Percentiles rank a stretch among this genome's conserved stretches.
Conservation (phyloP, 495 filamentous ascomycete species). For the Podospora pseudoanserina region DNA sequence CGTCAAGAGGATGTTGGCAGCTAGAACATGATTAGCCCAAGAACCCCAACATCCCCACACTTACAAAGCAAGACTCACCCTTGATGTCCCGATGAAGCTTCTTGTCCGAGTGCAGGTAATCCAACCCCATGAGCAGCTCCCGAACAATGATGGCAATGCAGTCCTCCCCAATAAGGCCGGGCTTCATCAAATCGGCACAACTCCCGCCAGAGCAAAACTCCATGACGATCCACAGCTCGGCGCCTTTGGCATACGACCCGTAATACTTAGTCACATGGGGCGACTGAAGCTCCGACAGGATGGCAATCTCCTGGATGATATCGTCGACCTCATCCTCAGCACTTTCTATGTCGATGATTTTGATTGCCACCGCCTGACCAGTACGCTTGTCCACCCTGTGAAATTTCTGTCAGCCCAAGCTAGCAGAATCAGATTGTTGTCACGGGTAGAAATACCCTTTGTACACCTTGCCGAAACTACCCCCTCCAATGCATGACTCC, state of each 20-base stretch:
- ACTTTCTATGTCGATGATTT: conserved; percentile 96
- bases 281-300: conserved; percentile 89
- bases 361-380: conserved; percentile 86
- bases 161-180: conserved; percentile 84
- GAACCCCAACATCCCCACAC: background rate
- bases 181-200: conserved; percentile 87
- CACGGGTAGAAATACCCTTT: conserved; percentile 64
- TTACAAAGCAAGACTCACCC: conserved; percentile 49
- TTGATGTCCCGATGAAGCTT: conserved; percentile 98
- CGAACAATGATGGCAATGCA: conserved; percentile 92
- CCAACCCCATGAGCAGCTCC: conserved; percentile 83
- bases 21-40: conserved; percentile 40
- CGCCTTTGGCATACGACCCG: conserved; percentile 91
- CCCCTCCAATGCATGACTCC: conserved; percentile 88
- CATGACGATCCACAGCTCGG: conserved; percentile 97
- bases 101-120: conserved; percentile 90
- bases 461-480: conserved; percentile 93
- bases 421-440: background rate
- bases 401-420: conserved; percentile 27
- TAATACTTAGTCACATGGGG: conserved; percentile 96
- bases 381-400: conserved; percentile 76
- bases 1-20: conserved; percentile 83
- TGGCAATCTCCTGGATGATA: conserved; percentile 97
- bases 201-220: conserved; percentile 92
- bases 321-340: conserved; percentile 98